Base-by-base conservation (phyloP, 2,329 filamentous ascomycete species). In the Scolecobasidium constrictum region DNA sequence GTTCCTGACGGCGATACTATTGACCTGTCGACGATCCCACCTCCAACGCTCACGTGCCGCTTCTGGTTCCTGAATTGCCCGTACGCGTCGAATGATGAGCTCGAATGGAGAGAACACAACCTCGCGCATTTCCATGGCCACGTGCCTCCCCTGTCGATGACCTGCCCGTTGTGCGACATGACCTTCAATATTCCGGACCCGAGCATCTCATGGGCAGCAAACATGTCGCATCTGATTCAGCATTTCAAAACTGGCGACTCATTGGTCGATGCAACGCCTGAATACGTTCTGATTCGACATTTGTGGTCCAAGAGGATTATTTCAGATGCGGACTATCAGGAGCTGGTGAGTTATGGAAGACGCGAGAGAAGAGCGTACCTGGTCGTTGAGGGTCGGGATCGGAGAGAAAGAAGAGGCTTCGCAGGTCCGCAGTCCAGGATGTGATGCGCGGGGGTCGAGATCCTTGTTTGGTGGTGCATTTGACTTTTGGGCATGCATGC, bases 31-130 rank as follows among this genome's bases (percentile, higher is more conserved):
- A 15, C 9, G 4, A 20, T 16, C 11, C 15, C 33, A 23, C 34
- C 31, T 15, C 33, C 40, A 26, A 17, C 13, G 20, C 36, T 35
- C 18, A 17, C 31, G 19, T 42, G 40, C 40, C 21, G 9, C 21
- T 42, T 42, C 40, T 42, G 13, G 17, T 42, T 42, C 40, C 19
- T 42, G 5, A 35, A 26, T 20, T 42, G 40, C 20, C 18, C 4
- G 18, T 22, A 21, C 23, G 31, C 31, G 13, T 21, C 33, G n/a
- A 5, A 17, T 17, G 15, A 42, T 31, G 34, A 42, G 33, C 15
- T 34, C 15, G 34, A 35, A 36, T 42, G 40, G 40, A 42, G 26
- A 13, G 22, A 26, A 21, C 40, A 42, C 21, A 21, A 31, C 16
- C 21, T 36, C 12, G 11, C 31, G 4, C 40, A 42, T 20, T 42